Percentiles rank a stretch among this genome's conserved stretches.
phyloP scores from a whole-genome alignment of 2,329 filamentous ascomycete genomes.

The Aspergillus fructus region DNA sequence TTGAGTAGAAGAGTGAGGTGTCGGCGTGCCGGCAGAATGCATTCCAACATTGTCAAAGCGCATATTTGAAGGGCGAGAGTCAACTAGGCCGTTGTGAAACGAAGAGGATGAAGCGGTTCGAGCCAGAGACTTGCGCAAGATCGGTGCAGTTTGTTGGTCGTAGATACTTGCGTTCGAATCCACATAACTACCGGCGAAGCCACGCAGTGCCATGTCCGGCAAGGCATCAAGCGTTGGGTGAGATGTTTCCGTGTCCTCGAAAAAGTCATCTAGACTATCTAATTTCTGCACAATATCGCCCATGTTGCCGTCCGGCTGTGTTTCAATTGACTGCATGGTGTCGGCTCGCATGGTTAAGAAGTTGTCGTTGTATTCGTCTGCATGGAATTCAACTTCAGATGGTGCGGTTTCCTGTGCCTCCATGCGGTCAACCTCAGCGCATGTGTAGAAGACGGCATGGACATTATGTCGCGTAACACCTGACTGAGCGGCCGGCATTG shows the following conservation, averaged over 20 bases:
- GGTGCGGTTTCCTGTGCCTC: constrained; percentile 64
- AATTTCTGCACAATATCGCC: constrained; percentile 79
- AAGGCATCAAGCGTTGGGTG: constrained; percentile 54
- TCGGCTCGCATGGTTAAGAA: constrained; percentile 81
- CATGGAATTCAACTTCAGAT: constrained; percentile 87
- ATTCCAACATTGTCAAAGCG: constrained; percentile 51
- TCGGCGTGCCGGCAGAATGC: constrained; percentile 47
- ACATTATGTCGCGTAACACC: constrained; percentile 86
- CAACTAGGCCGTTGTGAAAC: constrained; percentile 86
- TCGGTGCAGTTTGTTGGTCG: constrained; percentile 88
- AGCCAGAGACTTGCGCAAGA: constrained; percentile 76
- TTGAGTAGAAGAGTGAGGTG: constrained; percentile 31
- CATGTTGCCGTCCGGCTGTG: constrained; percentile 60
- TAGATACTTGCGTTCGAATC: constrained; percentile 81
- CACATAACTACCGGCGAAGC: constrained; percentile 62
- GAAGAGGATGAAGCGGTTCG: constrained; percentile 70
- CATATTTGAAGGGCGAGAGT: constrained; percentile 61
- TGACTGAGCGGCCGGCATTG: constrained; percentile 86
- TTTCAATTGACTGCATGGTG: constrained; percentile 89
- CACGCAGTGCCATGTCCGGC: constrained; percentile 37
- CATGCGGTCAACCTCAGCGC: constrained; percentile 65
- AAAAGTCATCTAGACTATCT: constrained; percentile 79
- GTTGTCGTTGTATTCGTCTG: constrained; percentile 76
- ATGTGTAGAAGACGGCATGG: constrained; percentile 94
- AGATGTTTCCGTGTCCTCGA: constrained; percentile 64